Base-by-base conservation (phyloP, 2,329 filamentous ascomycete species). In the Taxawa tesnikishii region DNA sequence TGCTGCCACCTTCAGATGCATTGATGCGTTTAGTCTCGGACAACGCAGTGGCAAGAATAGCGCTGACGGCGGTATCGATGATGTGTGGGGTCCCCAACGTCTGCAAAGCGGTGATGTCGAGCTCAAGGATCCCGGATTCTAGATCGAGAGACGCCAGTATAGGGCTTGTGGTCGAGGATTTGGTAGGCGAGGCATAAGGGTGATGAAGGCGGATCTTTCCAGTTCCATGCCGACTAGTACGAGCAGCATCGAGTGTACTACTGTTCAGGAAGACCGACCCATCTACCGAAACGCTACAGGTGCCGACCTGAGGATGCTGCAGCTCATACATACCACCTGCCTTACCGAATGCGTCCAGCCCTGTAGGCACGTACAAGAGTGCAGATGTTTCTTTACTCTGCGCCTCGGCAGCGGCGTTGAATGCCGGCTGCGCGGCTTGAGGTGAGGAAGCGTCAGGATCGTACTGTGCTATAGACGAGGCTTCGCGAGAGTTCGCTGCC, bases 341-440 rank as follows among this genome's bases (percentile, higher is more conserved):
- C 4, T 43, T 36, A 26, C 46, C 44, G 7, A 45, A 36, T 23
- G 35, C 39, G 28, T 47, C 40, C 15, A 42, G 38, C 15, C 50
- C 42, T 8, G 55, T 49, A 10, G 55, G 43, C n/a, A 46, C 53
- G 70, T 77, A 84, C n/a, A 81, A 72, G 2, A 87, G 67, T 3
- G 75, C 67, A 15, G 74, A 80, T 43, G 73, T 75, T 55, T 84
- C 79, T 18, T 70, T 66, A 49, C 80, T 73, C 1, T 79, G 79
- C 19, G 75, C 70, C 36, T 65, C 63, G 4, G 75, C 63, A 7
- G 77, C 67, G 0, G 67, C 61, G 2, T 68, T 62, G 47, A 80
- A 73, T 26, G 68, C 62, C 3, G 75, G 58, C 15, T 68, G 64
- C 36, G 78, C 73, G 2, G 75, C 59, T 2, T 73, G 77, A 27